Percentiles rank a stretch among this genome's conserved stretches.
phyloP scores from a whole-genome alignment of 495 filamentous ascomycete species.

The Podospora appendiculata region DNA sequence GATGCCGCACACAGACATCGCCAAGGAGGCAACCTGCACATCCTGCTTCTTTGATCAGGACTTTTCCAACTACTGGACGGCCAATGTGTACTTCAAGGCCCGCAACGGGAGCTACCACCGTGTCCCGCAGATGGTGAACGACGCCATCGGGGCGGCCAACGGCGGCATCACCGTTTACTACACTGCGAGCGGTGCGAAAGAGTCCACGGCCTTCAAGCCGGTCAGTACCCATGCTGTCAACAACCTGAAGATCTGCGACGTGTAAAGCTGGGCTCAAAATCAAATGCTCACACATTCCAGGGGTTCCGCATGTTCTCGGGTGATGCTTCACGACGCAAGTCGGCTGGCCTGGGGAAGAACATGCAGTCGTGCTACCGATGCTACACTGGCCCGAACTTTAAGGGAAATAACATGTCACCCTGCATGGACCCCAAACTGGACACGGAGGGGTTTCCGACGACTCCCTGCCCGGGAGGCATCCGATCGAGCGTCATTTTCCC shows the following conservation, averaged over 20 bases:
- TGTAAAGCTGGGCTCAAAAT: not conserved
- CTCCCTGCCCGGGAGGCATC: conserved; percentile 35
- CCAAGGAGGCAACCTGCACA: conserved; percentile 29
- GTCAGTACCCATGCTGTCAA: conserved; percentile 17
- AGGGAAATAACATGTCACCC: conserved; percentile 30
- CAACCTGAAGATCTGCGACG: not conserved
- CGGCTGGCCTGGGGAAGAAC: conserved; percentile 21
- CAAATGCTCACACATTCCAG: conserved; percentile 7
- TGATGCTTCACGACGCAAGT: conserved; percentile 27
- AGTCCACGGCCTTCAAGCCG: conserved; percentile 42
- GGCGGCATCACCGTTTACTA: conserved; percentile 25
- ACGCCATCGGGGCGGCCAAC: conserved; percentile 13
- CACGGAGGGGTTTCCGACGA: conserved; percentile 30
- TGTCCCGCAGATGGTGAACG: conserved; percentile 26
- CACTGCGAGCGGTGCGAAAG: conserved; percentile 24
- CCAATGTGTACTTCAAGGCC: conserved; percentile 44
- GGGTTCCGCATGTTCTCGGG: conserved; percentile 47
- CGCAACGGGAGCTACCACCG: conserved; percentile 44
- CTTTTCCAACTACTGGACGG: conserved; percentile 47
- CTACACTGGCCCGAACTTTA: conserved; percentile 40
- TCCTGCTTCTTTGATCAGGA: conserved; percentile 37
- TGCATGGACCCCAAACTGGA: conserved; percentile 32
- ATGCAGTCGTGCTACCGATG: conserved; percentile 38
- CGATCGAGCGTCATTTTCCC: conserved; percentile 45
- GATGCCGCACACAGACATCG: conserved; percentile 32